These are phyloP conservation scores for Termitomyces eurrhizus DNA, from an alignment of 768 basidiomycete species.

Conservation along the genomic window DNA sequence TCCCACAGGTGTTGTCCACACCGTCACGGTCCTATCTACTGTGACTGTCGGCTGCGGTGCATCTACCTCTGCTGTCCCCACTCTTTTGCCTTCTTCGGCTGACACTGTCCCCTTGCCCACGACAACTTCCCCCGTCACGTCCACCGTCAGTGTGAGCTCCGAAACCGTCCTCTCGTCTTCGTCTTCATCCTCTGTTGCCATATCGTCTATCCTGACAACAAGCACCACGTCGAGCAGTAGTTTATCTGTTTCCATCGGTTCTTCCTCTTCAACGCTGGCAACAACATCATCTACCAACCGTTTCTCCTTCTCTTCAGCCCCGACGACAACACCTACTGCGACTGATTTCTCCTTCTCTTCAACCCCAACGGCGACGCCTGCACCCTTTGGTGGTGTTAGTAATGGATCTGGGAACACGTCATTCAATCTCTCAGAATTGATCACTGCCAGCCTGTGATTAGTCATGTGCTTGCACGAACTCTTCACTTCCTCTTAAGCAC, in stretches of 20 bases:
- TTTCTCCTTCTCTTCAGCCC: not conserved
- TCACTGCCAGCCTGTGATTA: conserved; percentile 14
- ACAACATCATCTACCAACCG: not conserved
- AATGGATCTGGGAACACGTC: conserved; percentile 9
- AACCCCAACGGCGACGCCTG: conserved; percentile 10
- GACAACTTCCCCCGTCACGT: not conserved
- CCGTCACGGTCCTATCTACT: conserved; percentile 30
- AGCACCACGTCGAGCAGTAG: conserved; percentile 1
- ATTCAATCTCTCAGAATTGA: conserved; percentile 14
- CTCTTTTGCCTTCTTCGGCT: conserved; percentile 5
- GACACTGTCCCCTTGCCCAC: not conserved
- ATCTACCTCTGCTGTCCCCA: conserved; percentile 10
- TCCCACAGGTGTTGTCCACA: conserved; percentile 23
- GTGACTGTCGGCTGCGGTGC: conserved; percentile 24
- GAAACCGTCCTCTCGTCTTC: not conserved
- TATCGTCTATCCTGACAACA: conserved; percentile 1
- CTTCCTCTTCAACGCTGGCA: not conserved
- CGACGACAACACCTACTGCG: not conserved
- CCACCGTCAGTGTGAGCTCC: not conserved
- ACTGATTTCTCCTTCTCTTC: conserved; percentile 6
- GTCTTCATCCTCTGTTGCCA: not conserved
- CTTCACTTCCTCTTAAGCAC: not conserved
- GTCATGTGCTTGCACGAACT: not conserved
- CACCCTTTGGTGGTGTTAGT: conserved; percentile 6
- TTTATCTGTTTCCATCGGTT: conserved; percentile 5